Percentiles rank a stretch among this genome's conserved stretches.
Evolutionary conservation across 1,139 yeast species (phyloP).

Genomic region (Kurtzmaniella quercitrusa): DNA sequence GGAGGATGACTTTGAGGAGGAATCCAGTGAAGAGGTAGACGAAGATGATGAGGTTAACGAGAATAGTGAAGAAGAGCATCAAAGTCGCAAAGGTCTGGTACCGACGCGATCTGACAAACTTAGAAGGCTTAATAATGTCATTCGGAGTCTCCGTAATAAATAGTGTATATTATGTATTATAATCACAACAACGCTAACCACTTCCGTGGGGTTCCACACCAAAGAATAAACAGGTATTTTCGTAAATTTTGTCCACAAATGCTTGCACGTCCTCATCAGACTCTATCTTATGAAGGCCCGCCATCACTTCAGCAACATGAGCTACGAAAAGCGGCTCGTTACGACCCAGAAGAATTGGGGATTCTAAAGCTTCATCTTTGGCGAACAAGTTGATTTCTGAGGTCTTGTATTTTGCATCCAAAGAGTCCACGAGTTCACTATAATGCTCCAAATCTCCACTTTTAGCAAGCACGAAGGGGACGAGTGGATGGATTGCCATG

Average conservation of each 20-base stretch:
- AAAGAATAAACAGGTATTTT: slow-evolving; percentile 60
- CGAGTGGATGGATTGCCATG: slow-evolving; percentile 37
- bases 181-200: neutral
- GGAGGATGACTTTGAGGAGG: slow-evolving; percentile 14
- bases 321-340: slow-evolving; percentile 90
- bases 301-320: slow-evolving; percentile 74
- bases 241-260: slow-evolving; percentile 60
- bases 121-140: neutral
- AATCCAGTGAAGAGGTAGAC: slow-evolving; percentile 11
- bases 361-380: neutral
- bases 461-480: slow-evolving; percentile 63
- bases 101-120: neutral
- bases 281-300: slow-evolving; percentile 42
- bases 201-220: slow-evolving; percentile 17
- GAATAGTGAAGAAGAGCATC: slow-evolving; percentile 10
- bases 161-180: slow-evolving; percentile 4
- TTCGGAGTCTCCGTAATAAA: slow-evolving; percentile 1
- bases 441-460: slow-evolving; percentile 54
- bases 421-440: slow-evolving; percentile 18
- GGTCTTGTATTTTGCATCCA: neutral
- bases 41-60: slow-evolving; percentile 13
- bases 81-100: neutral
- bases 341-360: slow-evolving; percentile 4
- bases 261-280: slow-evolving; percentile 45
- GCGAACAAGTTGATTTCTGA: neutral